Evolutionary conservation across 805 yeast genomes (phyloP).

Genomic region (Teunomyces gatunensis): DNA sequence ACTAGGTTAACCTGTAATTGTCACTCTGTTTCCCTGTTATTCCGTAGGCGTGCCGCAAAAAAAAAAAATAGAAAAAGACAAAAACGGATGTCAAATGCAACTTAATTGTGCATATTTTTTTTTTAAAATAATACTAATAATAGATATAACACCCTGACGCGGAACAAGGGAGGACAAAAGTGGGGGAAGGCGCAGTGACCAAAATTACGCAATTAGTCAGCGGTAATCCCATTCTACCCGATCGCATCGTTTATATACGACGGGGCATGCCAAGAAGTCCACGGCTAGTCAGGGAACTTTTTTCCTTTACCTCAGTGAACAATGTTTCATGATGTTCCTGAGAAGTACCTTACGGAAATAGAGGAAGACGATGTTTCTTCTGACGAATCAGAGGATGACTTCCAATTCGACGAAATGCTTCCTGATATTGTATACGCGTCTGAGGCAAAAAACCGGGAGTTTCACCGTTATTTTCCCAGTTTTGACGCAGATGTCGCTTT

Average conservation of each 20-base stretch:
- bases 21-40: background rate
- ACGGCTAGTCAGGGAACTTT: background rate
- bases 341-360: background rate
- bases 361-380: background rate
- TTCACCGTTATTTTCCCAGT: conserved; percentile 57
- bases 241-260: background rate
- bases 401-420: background rate
- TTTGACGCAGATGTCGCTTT: conserved; percentile 50
- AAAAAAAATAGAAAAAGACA: background rate
- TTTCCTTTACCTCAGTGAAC: background rate
- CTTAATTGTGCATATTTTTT: background rate
- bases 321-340: background rate
- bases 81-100: background rate
- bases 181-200: background rate
- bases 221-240: background rate
- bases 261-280: background rate
- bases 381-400: conserved; percentile 1
- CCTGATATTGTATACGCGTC: conserved; percentile 48
- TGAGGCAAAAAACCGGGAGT: conserved; percentile 55
- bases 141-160: background rate
- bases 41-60: background rate
- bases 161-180: background rate
- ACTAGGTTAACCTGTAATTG: background rate
- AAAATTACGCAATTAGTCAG: background rate
- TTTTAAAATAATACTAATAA: background rate